phyloP scores from a whole-genome alignment of 2,329 filamentous ascomycete genomes.

The Sphaerulina vaccinii region DNA sequence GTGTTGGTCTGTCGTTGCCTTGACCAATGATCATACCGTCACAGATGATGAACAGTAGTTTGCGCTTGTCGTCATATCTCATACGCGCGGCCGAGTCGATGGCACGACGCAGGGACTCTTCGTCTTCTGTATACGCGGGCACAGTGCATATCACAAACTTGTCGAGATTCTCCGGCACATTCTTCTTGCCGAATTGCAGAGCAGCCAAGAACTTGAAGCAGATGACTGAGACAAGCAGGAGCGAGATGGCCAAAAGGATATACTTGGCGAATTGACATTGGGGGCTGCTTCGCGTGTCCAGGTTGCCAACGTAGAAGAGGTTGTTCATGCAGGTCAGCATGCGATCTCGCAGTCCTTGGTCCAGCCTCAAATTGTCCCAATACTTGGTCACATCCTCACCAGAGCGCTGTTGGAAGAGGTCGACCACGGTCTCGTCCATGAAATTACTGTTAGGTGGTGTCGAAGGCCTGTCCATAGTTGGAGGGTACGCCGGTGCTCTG shows the following conservation, averaged over 20 bases:
- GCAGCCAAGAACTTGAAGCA: slow-evolving; percentile 96
- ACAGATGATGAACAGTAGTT: slow-evolving; percentile 86
- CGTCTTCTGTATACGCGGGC: slow-evolving; percentile 96
- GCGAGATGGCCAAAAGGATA: slow-evolving; percentile 80
- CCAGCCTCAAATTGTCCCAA: slow-evolving; percentile 70
- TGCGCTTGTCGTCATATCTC: slow-evolving; percentile 97
- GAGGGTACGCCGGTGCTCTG: slow-evolving; percentile 59
- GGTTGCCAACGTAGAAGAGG: slow-evolving; percentile 87
- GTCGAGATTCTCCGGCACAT: slow-evolving; percentile 89
- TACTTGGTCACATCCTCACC: slow-evolving; percentile 80
- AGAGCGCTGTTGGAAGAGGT: slow-evolving; percentile 72
- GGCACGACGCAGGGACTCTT: slow-evolving; percentile 92
- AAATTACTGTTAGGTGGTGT: slow-evolving; percentile 64
- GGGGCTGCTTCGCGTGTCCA: slow-evolving; percentile 85
- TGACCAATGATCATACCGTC: slow-evolving; percentile 99
- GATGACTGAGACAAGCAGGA: slow-evolving; percentile 77
- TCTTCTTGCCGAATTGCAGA: slow-evolving; percentile 89
- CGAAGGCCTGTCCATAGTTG: slow-evolving; percentile 52
- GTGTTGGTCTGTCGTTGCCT: slow-evolving; percentile 93
- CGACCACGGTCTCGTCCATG: slow-evolving; percentile 72
- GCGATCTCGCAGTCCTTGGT: slow-evolving; percentile 55
- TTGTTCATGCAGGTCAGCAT: slow-evolving; percentile 89
- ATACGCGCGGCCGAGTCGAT: slow-evolving; percentile 95
- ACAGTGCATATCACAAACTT: slow-evolving; percentile 99
- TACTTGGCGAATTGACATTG: slow-evolving; percentile 87